phyloP scores from a whole-genome alignment of 257 asterid species.

The Ilex aquifolium region DNA sequence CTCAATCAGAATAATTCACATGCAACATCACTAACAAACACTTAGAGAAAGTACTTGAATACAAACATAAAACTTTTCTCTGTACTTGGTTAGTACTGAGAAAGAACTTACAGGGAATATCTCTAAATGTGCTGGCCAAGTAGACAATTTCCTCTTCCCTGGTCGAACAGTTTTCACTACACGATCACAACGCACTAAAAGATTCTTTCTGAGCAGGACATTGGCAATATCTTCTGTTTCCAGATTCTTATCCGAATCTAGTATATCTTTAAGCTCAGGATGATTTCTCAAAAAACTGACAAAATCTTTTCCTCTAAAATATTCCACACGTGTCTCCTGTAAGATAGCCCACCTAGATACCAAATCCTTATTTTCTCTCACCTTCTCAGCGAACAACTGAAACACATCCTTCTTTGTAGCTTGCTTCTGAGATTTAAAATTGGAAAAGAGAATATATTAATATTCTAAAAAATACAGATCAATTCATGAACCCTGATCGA shows the following conservation, averaged over 20 bases:
- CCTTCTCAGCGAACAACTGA: constrained; percentile 93
- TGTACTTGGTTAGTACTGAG: not conserved
- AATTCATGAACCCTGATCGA: too few relatives aligned
- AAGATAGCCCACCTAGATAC: constrained; percentile 98
- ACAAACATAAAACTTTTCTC: not conserved
- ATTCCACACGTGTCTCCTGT: constrained; percentile 97
- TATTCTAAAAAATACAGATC: not conserved
- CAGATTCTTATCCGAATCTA: constrained; percentile 65
- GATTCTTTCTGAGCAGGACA: constrained; percentile 69
- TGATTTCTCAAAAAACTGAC: constrained; percentile 73
- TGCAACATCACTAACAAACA: not conserved
- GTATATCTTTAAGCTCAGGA: constrained; percentile 67
- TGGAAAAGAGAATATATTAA: constrained; percentile 11
- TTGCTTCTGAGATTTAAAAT: constrained; percentile 67
- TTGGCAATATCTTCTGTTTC: constrained; percentile 81
- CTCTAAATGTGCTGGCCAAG: constrained; percentile 98
- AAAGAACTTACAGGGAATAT: constrained; percentile 63
- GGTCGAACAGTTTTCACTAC: constrained; percentile 94
- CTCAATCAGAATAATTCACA: too few relatives aligned
- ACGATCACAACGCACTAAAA: constrained; percentile 89
- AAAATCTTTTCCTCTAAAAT: constrained; percentile 92
- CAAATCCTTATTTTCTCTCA: constrained; percentile 88
- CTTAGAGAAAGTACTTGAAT: not conserved
- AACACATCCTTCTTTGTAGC: constrained; percentile 68
- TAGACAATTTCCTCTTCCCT: constrained; percentile 86